Evolutionary conservation across 2,329 filamentous ascomycete genomes (phyloP), one percentile per base, ranked within the genome.

Genomic region (Sarocladiaceae sp.): DNA sequence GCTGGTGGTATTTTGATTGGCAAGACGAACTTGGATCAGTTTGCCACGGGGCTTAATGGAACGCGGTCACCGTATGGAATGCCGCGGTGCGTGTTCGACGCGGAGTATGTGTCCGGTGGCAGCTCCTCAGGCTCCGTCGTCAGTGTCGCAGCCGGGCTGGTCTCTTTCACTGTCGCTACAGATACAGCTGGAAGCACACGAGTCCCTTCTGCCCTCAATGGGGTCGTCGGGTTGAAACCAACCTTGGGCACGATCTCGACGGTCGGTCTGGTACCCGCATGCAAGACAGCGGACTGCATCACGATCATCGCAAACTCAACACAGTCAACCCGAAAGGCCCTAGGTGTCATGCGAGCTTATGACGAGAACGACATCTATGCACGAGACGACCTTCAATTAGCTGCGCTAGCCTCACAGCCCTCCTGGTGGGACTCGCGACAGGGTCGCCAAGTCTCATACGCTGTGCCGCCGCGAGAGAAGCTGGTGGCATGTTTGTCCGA

Each of bases 21-120:
- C 23, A 82, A 81, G 54, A 67, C 67, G 11, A 49, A 49, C 34
- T 19, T 82, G 44, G 79, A 83, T 53, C 78, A 82, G 56, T 65
- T 82, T 3, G 78, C 78, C 2, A 82, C 78, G 1, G 79, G 79
- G 1, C 64, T 82, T 3, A 74, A 71, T 11, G 79, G 78, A 13
- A 76, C 72, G 35, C 69, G 77, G 21, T 78, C 74, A 2, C 74
- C 77, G 0, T 80, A 74, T 48, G 78, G 78, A 33, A 65, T 55
- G 59, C 48, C 56, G 4, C 37, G 72, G 69, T 45, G 76, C 42
- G 55, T 58, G 2, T 58, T 54, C 43, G 53, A 55, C 44, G 44
- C 44, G 1, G 48, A 52, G 9, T 53, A 57, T 45, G 53, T 63
- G 15, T 50, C 57, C 0, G 76, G 76, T 10, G 78, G 77, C 6